Conservation (phyloP, 2,329 filamentous ascomycete species). For the Verticillium nonalfalfae region DNA sequence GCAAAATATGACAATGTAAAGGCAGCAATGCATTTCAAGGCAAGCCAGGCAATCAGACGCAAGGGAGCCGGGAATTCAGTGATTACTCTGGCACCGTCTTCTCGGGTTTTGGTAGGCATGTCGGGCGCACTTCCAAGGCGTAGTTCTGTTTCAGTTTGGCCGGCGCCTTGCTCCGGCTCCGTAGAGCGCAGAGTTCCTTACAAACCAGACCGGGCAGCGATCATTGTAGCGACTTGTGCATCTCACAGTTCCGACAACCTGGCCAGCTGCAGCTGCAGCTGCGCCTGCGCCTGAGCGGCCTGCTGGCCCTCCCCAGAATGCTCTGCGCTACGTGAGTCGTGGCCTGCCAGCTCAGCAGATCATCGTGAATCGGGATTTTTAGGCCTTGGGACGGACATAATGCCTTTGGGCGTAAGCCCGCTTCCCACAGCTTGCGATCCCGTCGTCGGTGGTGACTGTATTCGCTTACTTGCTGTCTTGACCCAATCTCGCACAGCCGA, state of each 20-base stretch:
- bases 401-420: background rate
- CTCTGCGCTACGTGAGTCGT: background rate
- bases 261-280: background rate
- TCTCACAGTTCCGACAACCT: background rate
- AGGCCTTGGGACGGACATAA: background rate
- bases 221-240: no score
- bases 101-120: background rate
- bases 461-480: background rate
- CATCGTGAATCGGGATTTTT: background rate
- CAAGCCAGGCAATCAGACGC: background rate
- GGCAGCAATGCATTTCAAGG: background rate
- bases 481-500: background rate
- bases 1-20: background rate
- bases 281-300: background rate
- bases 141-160: no score
- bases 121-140: no score
- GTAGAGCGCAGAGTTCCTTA: no score
- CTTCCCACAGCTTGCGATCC: background rate
- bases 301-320: background rate
- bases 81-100: background rate
- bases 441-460: background rate
- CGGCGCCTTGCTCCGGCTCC: no score
- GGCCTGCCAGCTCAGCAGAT: background rate
- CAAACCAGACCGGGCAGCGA: no score
- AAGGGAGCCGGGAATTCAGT: background rate